A percentile compares a stretch with the other conserved stretches of the same genome.
Conservation (phyloP, 345 rosid species). For the Linum usitatissimum region DNA sequence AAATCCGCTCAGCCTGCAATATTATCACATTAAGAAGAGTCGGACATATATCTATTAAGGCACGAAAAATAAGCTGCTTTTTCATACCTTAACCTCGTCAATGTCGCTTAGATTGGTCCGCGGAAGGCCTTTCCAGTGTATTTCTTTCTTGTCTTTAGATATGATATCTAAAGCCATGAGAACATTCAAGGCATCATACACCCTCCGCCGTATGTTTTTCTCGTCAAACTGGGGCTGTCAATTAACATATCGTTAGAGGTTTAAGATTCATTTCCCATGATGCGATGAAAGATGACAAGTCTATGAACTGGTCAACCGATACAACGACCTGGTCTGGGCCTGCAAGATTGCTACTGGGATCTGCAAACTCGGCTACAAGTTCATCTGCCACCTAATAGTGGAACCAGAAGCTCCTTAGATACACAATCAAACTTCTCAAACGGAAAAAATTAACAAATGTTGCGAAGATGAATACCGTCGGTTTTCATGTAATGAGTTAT, state of each 20-base stretch:
- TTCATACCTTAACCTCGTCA: slow-evolving; percentile 80
- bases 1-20: slow-evolving; percentile 59
- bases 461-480: neutral
- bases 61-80: slow-evolving; percentile 9
- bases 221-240: slow-evolving; percentile 94
- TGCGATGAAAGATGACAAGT: slow-evolving; percentile 1
- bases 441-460: neutral
- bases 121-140: slow-evolving; percentile 98
- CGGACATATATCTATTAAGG: slow-evolving; percentile 14
- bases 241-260: slow-evolving; percentile 5
- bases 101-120: slow-evolving; percentile 84
- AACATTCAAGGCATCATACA: slow-evolving; percentile 95
- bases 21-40: slow-evolving; percentile 5
- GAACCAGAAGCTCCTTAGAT: slow-evolving; percentile 26
- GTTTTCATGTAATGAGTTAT: neutral
- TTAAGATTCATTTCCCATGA: slow-evolving; percentile 7
- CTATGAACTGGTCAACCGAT: slow-evolving; percentile 2
- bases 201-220: slow-evolving; percentile 95
- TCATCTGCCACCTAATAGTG: slow-evolving; percentile 92
- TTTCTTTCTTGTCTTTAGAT: slow-evolving; percentile 93
- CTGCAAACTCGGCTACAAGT: slow-evolving; percentile 96
- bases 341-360: slow-evolving; percentile 57
- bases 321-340: slow-evolving; percentile 80
- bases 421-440: slow-evolving; percentile 7
- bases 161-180: slow-evolving; percentile 99